A percentile compares a stretch with the other conserved stretches of the same genome.
Conservation (phyloP, 371 early-diverging fungal species). For the Mucor piriformis region DNA sequence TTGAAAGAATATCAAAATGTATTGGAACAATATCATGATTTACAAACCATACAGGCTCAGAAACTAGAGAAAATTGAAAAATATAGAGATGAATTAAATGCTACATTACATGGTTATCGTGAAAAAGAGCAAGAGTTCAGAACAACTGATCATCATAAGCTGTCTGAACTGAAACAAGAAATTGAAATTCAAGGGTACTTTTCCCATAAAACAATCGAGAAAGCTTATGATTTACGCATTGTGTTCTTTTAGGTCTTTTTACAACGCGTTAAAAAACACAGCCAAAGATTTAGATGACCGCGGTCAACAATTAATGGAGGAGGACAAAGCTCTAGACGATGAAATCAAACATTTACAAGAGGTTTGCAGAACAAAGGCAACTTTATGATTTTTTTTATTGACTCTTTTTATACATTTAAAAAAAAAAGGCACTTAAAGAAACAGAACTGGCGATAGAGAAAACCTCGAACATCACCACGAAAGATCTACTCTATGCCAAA, state of each 20-base stretch:
- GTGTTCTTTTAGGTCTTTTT: slow-evolving; percentile 1
- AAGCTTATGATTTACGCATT: too few relatives aligned
- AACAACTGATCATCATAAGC: neutral
- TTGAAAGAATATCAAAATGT: neutral
- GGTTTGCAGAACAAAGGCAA: too few relatives aligned
- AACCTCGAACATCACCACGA: neutral
- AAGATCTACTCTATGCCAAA: neutral
- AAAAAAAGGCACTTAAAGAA: neutral
- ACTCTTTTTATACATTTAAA: too few relatives aligned
- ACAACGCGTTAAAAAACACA: neutral
- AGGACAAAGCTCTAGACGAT: neutral
- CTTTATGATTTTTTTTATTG: too few relatives aligned
- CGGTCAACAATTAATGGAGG: neutral
- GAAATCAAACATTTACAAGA: neutral
- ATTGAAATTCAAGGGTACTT: slow-evolving; percentile 5
- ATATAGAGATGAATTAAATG: neutral
- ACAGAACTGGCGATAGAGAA: neutral
- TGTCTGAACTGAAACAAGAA: neutral
- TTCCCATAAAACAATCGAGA: too few relatives aligned
- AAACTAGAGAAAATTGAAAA: neutral
- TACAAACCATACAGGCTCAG: neutral
- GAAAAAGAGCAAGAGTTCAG: neutral
- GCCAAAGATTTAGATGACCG: neutral
- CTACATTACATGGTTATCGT: neutral
- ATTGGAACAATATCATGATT: neutral